Conservation (phyloP, 1,139 yeast species). For the Hyphopichia buzzinii region DNA sequence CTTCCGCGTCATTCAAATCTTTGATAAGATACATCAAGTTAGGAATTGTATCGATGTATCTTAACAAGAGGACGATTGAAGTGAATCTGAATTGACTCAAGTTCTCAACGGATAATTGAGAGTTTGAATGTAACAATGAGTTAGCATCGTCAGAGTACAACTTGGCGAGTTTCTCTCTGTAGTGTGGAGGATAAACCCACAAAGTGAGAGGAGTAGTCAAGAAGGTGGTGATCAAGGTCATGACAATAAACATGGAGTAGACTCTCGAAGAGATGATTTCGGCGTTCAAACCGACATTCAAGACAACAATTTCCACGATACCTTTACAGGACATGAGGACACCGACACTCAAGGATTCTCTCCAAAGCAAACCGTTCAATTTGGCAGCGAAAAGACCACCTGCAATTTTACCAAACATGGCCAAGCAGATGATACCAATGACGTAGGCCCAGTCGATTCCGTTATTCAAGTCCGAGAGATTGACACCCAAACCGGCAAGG, state of each 20-base stretch:
- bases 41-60: constrained; percentile 32
- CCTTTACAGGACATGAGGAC: constrained; percentile 88
- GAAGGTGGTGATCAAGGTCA: constrained; percentile 76
- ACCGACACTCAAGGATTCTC: constrained; percentile 74
- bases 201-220: constrained; percentile 71
- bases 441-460: constrained; percentile 80
- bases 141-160: background rate
- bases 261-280: constrained; percentile 61
- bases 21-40: constrained; percentile 31
- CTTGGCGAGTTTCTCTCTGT: constrained; percentile 51
- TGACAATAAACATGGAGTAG: constrained; percentile 76
- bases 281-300: constrained; percentile 70
- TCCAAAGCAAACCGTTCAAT: constrained; percentile 59
- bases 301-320: constrained; percentile 76
- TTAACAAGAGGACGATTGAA: constrained; percentile 26
- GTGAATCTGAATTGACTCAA: constrained; percentile 20
- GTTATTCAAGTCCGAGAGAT: constrained; percentile 57
- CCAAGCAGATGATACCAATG: constrained; percentile 61
- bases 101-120: constrained; percentile 14
- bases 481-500: constrained; percentile 69
- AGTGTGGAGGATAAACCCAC: constrained; percentile 56
- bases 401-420: constrained; percentile 61
- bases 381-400: constrained; percentile 70
- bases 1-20: constrained; percentile 8
- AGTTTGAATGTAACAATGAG: background rate